Base-by-base conservation (phyloP, 805 yeast species). In the Pichia sporocuriosa region DNA sequence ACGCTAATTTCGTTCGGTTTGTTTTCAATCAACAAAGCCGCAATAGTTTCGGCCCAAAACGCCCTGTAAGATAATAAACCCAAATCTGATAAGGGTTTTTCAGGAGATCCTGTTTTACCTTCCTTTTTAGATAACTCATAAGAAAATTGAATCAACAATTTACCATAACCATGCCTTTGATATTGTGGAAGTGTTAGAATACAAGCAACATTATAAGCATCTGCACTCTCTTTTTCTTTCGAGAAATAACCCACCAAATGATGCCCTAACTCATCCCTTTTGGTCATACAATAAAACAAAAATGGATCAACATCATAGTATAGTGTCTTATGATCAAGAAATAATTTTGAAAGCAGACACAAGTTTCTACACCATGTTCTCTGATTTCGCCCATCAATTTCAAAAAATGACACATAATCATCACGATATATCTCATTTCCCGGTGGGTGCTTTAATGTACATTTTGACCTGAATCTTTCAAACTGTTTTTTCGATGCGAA, bases 261-360 rank as follows among this genome's bases (percentile, higher is more conserved):
- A 61, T 90, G 97, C 2, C 98, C 98, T 46, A 77, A 73, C 46
- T 83, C 88, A 53, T 90, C 96, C 46, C 86, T 72, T 44, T 78
- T 73, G 1, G 97, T 88, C 98, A 93, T 93, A 56, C 96, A 84
- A 60, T 93, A 93, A 58, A 93, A 93, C 53, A 93, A 66, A 53
- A 93, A 93, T 3, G 99, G 99, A 61, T 93, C 99, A 36, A 93
- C 99, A 60, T 93, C 99, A 60, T 93, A 93, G 64, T 93, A 93
- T 28, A 93, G 71, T 0, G 98, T 88, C 59, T 93, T 93, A 68
- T 93, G 98, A 65, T 93, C 98, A 55, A 93, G 67, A 55, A 93
- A 93, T 42, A 93, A 66, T 60, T 93, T 93, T 0, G 88, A 80
- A n/a, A 93, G 63, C 43, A 93, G 67, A 69, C 97, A 93, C 44